Percentiles rank a stretch among this genome's conserved stretches.
Evolutionary conservation across 768 basidiomycete genomes (phyloP).

Genomic region (Postia placenta): DNA sequence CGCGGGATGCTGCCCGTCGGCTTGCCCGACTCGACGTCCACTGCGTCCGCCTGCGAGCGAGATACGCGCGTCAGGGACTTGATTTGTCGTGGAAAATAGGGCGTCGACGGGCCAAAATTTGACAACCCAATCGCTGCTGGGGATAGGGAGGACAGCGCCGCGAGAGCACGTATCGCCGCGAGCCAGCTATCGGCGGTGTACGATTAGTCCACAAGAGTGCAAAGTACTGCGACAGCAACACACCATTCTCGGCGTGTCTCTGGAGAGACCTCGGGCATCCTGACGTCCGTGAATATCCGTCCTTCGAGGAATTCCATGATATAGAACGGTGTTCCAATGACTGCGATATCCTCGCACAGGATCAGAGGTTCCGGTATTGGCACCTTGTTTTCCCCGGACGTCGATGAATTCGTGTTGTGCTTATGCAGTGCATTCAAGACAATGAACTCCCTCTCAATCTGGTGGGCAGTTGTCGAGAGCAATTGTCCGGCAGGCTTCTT

Average conservation of each 20-base stretch:
- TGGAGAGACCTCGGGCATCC: constrained; percentile 63
- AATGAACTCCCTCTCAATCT: constrained; percentile 89
- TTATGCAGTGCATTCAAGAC: constrained; percentile 72
- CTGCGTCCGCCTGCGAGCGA: constrained; percentile 61
- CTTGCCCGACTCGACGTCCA: constrained; percentile 58
- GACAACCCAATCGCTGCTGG: constrained; percentile 63
- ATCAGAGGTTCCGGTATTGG: constrained; percentile 84
- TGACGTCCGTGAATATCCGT: constrained; percentile 83
- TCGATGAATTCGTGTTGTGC: constrained; percentile 57
- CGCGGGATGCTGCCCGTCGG: constrained; percentile 67
- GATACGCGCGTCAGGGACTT: constrained; percentile 83
- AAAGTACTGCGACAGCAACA: constrained; percentile 26
- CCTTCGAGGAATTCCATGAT: constrained; percentile 96
- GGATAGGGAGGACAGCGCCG: constrained; percentile 56
- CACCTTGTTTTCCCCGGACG: constrained; percentile 44
- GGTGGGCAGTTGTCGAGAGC: constrained; percentile 87
- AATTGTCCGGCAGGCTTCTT: constrained; percentile 90
- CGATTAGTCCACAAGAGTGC: not conserved
- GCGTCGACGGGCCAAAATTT: constrained; percentile 63
- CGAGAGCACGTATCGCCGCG: constrained; percentile 66
- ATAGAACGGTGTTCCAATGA: constrained; percentile 91
- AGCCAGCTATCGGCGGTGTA: constrained; percentile 53
- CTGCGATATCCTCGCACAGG: constrained; percentile 69
- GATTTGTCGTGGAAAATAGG: constrained; percentile 93
- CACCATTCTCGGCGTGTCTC: constrained; percentile 69